A percentile compares a stretch with the other conserved stretches of the same genome.
Conservation (phyloP, 148 eudicot species). For the Dianthus caryophyllus region DNA sequence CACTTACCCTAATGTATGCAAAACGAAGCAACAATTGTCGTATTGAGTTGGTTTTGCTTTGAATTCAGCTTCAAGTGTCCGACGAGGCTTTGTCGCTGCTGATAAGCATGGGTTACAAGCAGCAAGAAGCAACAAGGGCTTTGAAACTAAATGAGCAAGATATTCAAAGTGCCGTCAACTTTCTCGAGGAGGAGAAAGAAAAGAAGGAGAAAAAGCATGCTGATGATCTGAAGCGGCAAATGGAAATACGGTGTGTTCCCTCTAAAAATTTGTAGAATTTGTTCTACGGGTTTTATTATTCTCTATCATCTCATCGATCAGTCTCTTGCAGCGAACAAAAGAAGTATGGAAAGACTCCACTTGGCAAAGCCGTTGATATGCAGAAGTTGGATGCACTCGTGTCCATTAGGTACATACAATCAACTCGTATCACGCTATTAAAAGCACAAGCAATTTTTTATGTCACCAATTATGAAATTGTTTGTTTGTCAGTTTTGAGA, state of each 20-base stretch:
- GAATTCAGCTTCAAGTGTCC: slow-evolving; percentile 82
- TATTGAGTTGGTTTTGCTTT: slow-evolving; percentile 19
- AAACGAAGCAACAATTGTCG: neutral
- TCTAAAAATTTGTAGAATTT: neutral
- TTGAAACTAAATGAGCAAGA: slow-evolving; percentile 76
- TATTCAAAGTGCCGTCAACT: slow-evolving; percentile 63
- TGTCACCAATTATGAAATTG: slow-evolving; percentile 3
- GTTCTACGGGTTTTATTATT: slow-evolving; percentile 11
- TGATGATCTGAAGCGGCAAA: slow-evolving; percentile 55
- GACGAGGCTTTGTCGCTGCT: slow-evolving; percentile 74
- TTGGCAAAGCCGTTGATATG: slow-evolving; percentile 74
- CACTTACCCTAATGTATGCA: neutral
- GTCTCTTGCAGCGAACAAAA: slow-evolving; percentile 69
- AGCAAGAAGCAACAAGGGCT: slow-evolving; percentile 68
- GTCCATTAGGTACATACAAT: slow-evolving; percentile 53
- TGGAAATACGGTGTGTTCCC: slow-evolving; percentile 55
- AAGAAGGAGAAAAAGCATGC: slow-evolving; percentile 44
- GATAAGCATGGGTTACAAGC: slow-evolving; percentile 84
- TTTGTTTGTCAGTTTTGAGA: slow-evolving; percentile 53
- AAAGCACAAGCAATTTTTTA: neutral
- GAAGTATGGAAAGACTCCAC: slow-evolving; percentile 68
- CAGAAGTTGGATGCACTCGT: slow-evolving; percentile 47
- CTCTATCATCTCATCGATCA: slow-evolving; percentile 1
- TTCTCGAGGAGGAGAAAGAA: slow-evolving; percentile 69
- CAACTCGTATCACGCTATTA: neutral